Conservation (phyloP, 768 basidiomycete species). For the Tylopilus cervinicoccineus region DNA sequence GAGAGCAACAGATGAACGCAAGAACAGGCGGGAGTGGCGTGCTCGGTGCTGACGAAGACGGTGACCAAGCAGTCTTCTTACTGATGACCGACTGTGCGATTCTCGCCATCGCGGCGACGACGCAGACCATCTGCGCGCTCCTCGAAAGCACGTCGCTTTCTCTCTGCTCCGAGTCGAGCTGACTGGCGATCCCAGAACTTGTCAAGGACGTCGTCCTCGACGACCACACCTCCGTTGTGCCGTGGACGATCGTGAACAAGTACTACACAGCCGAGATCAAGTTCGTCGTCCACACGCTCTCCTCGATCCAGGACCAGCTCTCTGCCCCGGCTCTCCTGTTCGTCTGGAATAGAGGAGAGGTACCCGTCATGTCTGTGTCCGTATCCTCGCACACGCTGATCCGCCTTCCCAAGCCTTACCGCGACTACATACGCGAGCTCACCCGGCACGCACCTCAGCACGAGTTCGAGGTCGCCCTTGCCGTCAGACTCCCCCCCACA, state of each 20-base stretch:
- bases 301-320: constrained; percentile 36
- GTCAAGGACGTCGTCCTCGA: constrained; percentile 15
- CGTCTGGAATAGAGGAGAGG: constrained; percentile 67
- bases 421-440: constrained; percentile 50
- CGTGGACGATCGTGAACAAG: constrained; percentile 76
- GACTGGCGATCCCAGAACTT: constrained; percentile 21
- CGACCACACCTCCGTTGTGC: constrained; percentile 33
- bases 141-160: constrained; percentile 22
- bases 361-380: constrained; percentile 22
- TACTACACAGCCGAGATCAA: constrained; percentile 79
- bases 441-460: constrained; percentile 44
- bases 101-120: constrained; percentile 24
- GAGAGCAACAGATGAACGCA: background rate
- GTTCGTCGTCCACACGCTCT: constrained; percentile 52
- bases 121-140: constrained; percentile 15
- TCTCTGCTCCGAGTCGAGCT: constrained; percentile 9
- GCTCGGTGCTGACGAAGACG: constrained; percentile 16
- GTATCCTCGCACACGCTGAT: constrained; percentile 1
- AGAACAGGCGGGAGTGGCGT: constrained; percentile 5
- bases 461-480: constrained; percentile 70
- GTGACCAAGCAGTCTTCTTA: no score
- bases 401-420: constrained; percentile 45
- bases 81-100: constrained; percentile 25
- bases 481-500: constrained; percentile 47
- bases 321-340: constrained; percentile 67